A percentile compares a stretch with the other conserved stretches of the same genome.
These are phyloP conservation scores for Corylus avellana DNA, from an alignment of 306 rosid genomes.

Conservation along the genomic window DNA sequence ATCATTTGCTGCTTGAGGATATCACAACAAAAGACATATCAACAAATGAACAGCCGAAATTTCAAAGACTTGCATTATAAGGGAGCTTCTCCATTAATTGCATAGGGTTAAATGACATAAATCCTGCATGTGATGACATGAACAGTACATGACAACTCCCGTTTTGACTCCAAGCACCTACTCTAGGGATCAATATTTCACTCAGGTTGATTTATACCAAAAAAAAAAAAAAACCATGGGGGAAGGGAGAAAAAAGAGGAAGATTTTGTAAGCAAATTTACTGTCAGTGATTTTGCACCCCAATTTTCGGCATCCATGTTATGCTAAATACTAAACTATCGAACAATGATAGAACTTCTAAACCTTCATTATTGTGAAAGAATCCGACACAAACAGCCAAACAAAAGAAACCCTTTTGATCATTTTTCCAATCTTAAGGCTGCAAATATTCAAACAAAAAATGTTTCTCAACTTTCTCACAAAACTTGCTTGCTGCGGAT, in stretches of 20 bases:
- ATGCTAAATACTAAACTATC: background rate
- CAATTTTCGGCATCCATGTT: background rate
- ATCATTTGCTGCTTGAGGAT: constrained; percentile 16
- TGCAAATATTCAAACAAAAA: background rate
- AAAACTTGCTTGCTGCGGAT: background rate
- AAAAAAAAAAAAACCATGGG: background rate
- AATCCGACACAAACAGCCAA: background rate
- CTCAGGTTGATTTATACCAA: background rate
- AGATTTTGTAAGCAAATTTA: background rate
- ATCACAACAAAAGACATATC: constrained; percentile 20
- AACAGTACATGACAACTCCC: background rate
- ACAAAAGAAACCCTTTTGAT: background rate
- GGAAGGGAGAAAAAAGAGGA: background rate
- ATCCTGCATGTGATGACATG: background rate
- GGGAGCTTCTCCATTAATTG: constrained; percentile 5
- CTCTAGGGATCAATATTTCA: constrained; percentile 9
- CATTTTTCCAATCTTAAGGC: background rate
- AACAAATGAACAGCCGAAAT: constrained; percentile 13
- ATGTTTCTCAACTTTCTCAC: background rate
- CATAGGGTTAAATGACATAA: constrained; percentile 1
- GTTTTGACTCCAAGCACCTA: background rate
- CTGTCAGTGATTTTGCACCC: background rate
- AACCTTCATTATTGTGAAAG: background rate
- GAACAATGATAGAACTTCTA: background rate
- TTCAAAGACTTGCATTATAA: constrained; percentile 11